phyloP scores from a whole-genome alignment of 176 grass and related monocot genomes.

The Rhynchospora pubera region DNA sequence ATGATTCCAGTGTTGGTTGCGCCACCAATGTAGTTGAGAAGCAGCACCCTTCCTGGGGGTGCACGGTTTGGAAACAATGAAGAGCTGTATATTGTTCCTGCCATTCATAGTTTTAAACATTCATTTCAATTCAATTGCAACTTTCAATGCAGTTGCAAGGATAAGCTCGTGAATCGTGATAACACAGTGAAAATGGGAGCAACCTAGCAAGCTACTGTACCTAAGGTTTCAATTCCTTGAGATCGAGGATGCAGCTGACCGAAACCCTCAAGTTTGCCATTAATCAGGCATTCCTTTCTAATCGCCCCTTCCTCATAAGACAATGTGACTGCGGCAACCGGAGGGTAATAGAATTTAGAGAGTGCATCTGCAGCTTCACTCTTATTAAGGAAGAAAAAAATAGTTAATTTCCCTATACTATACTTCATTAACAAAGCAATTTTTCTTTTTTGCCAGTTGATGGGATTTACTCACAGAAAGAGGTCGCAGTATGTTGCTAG shows the following conservation, averaged over 20 bases:
- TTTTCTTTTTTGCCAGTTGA: background rate
- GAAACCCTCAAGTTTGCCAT: constrained; percentile 80
- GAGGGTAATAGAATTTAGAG: constrained; percentile 87
- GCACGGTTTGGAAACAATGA: constrained; percentile 86
- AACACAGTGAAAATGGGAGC: background rate
- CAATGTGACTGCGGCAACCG: constrained; percentile 89
- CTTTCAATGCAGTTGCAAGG: constrained; percentile 4
- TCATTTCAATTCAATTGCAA: background rate
- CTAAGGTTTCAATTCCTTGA: constrained; percentile 89
- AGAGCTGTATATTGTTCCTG: constrained; percentile 96
- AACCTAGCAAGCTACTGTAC: constrained; percentile 27
- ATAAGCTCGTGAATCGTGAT: background rate
- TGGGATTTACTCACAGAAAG: constrained; percentile 65
- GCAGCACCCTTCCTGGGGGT: constrained; percentile 73
- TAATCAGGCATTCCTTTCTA: constrained; percentile 73
- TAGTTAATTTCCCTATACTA: background rate
- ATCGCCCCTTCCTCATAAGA: constrained; percentile 86
- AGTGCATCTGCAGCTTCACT: constrained; percentile 69
- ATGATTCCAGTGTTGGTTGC: constrained; percentile 76
- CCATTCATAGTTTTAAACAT: background rate
- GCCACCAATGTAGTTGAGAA: constrained; percentile 96
- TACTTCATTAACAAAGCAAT: background rate
- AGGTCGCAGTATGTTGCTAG: constrained; percentile 72
- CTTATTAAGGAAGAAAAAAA: constrained; percentile 26
- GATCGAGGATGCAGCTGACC: constrained; percentile 93